Base-by-base conservation (phyloP, 805 yeast genomes). In the Suhomyces emberorum region DNA sequence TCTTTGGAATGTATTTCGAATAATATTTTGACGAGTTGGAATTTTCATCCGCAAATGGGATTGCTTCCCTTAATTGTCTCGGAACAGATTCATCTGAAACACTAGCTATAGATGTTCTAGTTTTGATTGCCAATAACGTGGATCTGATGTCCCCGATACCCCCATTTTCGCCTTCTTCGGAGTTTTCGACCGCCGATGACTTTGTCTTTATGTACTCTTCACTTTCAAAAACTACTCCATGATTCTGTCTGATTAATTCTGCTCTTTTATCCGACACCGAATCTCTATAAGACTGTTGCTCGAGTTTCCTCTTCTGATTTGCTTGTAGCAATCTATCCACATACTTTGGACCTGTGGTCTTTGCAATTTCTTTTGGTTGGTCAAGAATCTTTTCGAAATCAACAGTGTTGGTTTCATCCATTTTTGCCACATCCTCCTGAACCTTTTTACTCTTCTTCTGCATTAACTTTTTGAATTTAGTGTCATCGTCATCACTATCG, bases 211-310 rank as follows among this genome's bases (percentile, higher is more conserved):
- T 8, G 47, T 77, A 79, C 0, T 71, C 69, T 1, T 61, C 51
- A 1, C 80, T 70, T 7, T 76, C 72, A 55, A 76, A 78, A 17
- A 55, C 65, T 31, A 72, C 74, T 32, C 62, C 68, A 14, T 54
- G 70, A 3, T 50, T 46, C 12, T 23, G 12, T 5, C 26, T 7
- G 6, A 23, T n/a, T 11, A 5, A 9, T n/a, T 23, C 12, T 5
- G 26, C 26, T 14, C n/a, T 11, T 59, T 20, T 54, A 55, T 25
- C 62, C 67, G 4, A 67, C 69, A 39, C 71, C 15, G 63, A 44
- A 17, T 72, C 71, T 33, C 57, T 51, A 2, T 72, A 60, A 4
- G 59, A 46, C n/a, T 63, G 37, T 22, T 60, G 61, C 43, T 78
- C 83, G 30, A 59, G 42, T 12, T 76, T 73, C 36, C 84, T 52